Percentiles rank a stretch among this genome's conserved stretches.
Evolutionary conservation across 345 rosid genomes (phyloP).

Genomic region (Camelina hispida): DNA sequence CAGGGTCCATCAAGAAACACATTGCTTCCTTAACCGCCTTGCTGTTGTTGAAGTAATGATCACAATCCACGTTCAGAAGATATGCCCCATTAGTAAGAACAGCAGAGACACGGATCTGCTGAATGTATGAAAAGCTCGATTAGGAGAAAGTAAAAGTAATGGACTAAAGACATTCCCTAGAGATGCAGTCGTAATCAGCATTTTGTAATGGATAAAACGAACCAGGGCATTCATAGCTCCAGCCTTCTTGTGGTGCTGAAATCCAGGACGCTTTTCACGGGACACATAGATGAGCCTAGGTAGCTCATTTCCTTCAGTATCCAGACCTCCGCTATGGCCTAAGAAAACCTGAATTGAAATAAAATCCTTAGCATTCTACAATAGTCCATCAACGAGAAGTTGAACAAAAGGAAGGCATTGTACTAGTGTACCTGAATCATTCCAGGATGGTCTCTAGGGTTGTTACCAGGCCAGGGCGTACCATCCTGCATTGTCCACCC

Average conservation of each 20-base stretch:
- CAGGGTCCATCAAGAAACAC: slow-evolving; percentile 99
- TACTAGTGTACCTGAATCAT: slow-evolving; percentile 75
- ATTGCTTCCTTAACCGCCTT: slow-evolving; percentile 96
- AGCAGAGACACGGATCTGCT: slow-evolving; percentile 96
- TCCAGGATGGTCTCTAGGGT: slow-evolving; percentile 96
- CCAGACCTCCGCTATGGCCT: slow-evolving; percentile 96
- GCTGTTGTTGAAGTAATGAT: slow-evolving; percentile 99
- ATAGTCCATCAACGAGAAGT: neutral
- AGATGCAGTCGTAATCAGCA: neutral
- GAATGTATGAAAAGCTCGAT: slow-evolving; percentile 25
- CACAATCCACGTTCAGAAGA: slow-evolving; percentile 96
- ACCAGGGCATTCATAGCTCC: slow-evolving; percentile 99
- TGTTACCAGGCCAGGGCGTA: slow-evolving; percentile 99
- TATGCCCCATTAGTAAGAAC: slow-evolving; percentile 97
- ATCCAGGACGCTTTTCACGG: slow-evolving; percentile 99
- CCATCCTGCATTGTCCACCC: slow-evolving; percentile 99
- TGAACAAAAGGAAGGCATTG: neutral
- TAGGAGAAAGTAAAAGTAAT: slow-evolving; percentile 6
- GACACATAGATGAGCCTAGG: slow-evolving; percentile 99
- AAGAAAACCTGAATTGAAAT: slow-evolving; percentile 70
- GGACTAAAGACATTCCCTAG: neutral
- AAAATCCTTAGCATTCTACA: neutral
- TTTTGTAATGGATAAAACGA: slow-evolving; percentile 40
- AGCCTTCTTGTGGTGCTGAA: slow-evolving; percentile 98
- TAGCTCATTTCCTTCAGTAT: slow-evolving; percentile 94